Evolutionary conservation across 805 yeast species (phyloP).

Genomic region (Saccharomycopsis schoenii): DNA sequence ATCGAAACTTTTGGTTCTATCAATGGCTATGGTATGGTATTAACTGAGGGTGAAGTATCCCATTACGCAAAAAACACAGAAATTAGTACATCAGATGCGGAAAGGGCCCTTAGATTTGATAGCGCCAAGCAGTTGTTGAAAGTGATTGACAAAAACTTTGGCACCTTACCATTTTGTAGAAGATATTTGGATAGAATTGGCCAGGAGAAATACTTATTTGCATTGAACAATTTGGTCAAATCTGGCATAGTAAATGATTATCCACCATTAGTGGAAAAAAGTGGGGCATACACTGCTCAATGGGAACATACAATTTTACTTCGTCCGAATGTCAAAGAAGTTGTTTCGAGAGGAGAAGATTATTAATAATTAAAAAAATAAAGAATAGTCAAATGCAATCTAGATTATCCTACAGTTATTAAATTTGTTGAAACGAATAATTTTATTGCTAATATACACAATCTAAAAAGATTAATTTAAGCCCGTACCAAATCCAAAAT

Average conservation of each 20-base stretch:
- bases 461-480: slow-evolving; percentile 8
- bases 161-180: slow-evolving; percentile 94
- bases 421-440: not conserved
- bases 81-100: slow-evolving; percentile 34
- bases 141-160: slow-evolving; percentile 72
- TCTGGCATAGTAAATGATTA: slow-evolving; percentile 87
- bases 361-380: slow-evolving; percentile 32
- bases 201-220: slow-evolving; percentile 83
- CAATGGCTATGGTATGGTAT: slow-evolving; percentile 77
- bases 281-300: slow-evolving; percentile 91
- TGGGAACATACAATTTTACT: slow-evolving; percentile 88
- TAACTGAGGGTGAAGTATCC: slow-evolving; percentile 83
- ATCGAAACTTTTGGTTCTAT: slow-evolving; percentile 97
- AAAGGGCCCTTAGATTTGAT: slow-evolving; percentile 38
- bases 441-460: slow-evolving; percentile 13
- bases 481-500: slow-evolving; percentile 7
- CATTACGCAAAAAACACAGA: slow-evolving; percentile 70
- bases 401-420: too few species aligned
- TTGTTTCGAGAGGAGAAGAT: slow-evolving; percentile 92
- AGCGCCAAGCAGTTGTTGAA: slow-evolving; percentile 61
- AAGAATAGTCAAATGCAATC: not conserved
- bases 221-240: slow-evolving; percentile 74
- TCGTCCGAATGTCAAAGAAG: slow-evolving; percentile 88
- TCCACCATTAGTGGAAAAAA: slow-evolving; percentile 80
- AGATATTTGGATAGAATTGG: slow-evolving; percentile 87